Evolutionary conservation across 768 basidiomycete species (phyloP).

Genomic region (Zangia roseola): DNA sequence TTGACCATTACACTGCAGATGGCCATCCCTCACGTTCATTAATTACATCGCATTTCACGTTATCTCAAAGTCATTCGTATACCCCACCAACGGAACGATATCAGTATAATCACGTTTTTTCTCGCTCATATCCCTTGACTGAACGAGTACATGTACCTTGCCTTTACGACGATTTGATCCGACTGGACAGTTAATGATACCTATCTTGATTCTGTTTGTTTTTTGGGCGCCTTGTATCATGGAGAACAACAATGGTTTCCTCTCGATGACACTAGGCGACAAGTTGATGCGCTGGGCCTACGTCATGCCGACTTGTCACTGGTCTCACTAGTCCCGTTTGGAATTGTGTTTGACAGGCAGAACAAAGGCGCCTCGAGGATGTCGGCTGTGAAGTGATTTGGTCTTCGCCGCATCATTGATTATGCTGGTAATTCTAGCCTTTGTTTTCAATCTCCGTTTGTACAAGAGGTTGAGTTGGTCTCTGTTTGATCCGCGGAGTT

Average conservation of each 20-base stretch:
- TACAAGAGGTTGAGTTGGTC: too few relatives aligned
- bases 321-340: too few relatives aligned
- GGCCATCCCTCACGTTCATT: slow-evolving; percentile 27
- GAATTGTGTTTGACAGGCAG: too few relatives aligned
- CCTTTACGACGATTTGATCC: slow-evolving; percentile 4
- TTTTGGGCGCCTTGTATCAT: slow-evolving; percentile 7
- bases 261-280: background rate
- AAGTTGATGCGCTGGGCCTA: too few relatives aligned
- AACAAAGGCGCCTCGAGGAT: too few relatives aligned
- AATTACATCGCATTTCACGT: slow-evolving; percentile 20
- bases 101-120: slow-evolving; percentile 24
- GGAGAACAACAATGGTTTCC: background rate
- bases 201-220: background rate
- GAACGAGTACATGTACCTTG: slow-evolving; percentile 10
- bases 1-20: slow-evolving; percentile 20
- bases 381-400: too few relatives aligned
- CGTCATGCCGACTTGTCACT: too few relatives aligned
- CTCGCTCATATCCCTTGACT: slow-evolving; percentile 25
- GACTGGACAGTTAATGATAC: slow-evolving; percentile 5
- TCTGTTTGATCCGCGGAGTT: too few relatives aligned
- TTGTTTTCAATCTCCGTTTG: too few relatives aligned
- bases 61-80: slow-evolving; percentile 21
- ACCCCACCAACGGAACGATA: slow-evolving; percentile 29
- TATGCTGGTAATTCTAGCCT: too few relatives aligned
- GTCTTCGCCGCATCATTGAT: too few relatives aligned